These are phyloP conservation scores for Globisporangium radiosum DNA, from an alignment of 352 stramenopile genomes.

Conservation along the genomic window DNA sequence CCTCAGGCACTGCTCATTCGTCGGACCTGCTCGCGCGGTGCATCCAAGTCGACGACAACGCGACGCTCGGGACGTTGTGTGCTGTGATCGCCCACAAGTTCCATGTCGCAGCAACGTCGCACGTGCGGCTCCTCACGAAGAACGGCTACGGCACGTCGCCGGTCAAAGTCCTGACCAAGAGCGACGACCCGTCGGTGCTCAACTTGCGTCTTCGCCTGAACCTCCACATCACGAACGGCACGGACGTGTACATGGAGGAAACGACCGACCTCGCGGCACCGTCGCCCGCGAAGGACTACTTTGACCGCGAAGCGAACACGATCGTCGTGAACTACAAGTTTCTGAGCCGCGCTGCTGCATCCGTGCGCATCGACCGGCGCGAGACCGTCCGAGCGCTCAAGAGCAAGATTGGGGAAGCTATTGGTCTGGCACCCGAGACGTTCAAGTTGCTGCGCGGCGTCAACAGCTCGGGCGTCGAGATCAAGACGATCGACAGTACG, in stretches of 20 bases:
- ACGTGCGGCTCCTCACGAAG: constrained; percentile 66
- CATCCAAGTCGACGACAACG: constrained; percentile 58
- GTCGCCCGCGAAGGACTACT: constrained; percentile 54
- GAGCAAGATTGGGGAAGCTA: constrained; percentile 37
- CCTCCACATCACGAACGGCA: constrained; percentile 59
- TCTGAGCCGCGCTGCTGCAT: constrained; percentile 27
- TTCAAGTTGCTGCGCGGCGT: constrained; percentile 80
- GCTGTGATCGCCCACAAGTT: constrained; percentile 52
- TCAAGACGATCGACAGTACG: constrained; percentile 74
- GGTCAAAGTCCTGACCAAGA: constrained; percentile 59
- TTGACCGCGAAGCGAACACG: constrained; percentile 74
- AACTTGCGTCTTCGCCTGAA: constrained; percentile 50
- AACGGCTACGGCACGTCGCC: constrained; percentile 58
- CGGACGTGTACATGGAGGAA: constrained; percentile 71
- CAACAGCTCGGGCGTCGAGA: constrained; percentile 62
- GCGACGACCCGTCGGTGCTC: constrained; percentile 31
- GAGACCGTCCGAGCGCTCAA: constrained; percentile 61
- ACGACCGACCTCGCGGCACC: constrained; percentile 32
- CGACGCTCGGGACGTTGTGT: constrained; percentile 44
- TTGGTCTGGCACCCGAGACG: constrained; percentile 35
- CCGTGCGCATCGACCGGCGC: constrained; percentile 66
- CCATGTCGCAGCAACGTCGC: constrained; percentile 21
- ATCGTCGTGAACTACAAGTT: constrained; percentile 77
- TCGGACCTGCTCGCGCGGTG: constrained; percentile 37
- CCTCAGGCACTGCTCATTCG: no score